These are phyloP conservation scores for Cantharellus anzutake DNA, from an alignment of 768 basidiomycete genomes.

Conservation along the genomic window DNA sequence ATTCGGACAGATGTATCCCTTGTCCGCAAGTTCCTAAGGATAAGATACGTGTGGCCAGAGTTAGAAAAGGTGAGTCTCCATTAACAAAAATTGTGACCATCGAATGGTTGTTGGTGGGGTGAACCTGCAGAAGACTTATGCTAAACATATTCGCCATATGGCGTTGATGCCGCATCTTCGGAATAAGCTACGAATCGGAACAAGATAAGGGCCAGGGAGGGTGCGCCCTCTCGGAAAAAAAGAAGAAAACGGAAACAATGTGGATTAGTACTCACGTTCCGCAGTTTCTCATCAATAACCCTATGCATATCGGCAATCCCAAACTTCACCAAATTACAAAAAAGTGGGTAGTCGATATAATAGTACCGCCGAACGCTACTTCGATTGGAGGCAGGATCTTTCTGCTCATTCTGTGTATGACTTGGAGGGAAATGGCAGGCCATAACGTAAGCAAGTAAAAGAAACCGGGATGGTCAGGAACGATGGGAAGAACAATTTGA, in stretches of 20 bases:
- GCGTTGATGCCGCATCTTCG: not conserved
- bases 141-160: too few species aligned
- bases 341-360: conserved; percentile 88
- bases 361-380: conserved; percentile 84
- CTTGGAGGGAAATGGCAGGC: conserved; percentile 20
- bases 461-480: not conserved
- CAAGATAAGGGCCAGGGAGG: not conserved
- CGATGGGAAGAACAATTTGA: not conserved
- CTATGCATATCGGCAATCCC: conserved; percentile 82
- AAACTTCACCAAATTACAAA: conserved; percentile 98
- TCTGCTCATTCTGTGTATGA: conserved; percentile 79
- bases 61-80: too few species aligned
- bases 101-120: too few species aligned
- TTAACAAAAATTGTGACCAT: too few species aligned
- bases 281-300: conserved; percentile 72
- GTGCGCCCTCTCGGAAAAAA: too few species aligned
- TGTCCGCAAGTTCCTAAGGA: conserved; percentile 77
- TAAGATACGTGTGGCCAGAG: not conserved
- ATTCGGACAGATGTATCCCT: conserved; percentile 90
- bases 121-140: too few species aligned
- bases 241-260: not conserved
- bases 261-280: conserved; percentile 42
- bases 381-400: conserved; percentile 63
- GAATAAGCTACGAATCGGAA: too few species aligned
- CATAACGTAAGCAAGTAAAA: not conserved